A percentile compares a stretch with the other conserved stretches of the same genome.
Conservation (phyloP, 169 alveolate species). For the Neospora caninum region DNA sequence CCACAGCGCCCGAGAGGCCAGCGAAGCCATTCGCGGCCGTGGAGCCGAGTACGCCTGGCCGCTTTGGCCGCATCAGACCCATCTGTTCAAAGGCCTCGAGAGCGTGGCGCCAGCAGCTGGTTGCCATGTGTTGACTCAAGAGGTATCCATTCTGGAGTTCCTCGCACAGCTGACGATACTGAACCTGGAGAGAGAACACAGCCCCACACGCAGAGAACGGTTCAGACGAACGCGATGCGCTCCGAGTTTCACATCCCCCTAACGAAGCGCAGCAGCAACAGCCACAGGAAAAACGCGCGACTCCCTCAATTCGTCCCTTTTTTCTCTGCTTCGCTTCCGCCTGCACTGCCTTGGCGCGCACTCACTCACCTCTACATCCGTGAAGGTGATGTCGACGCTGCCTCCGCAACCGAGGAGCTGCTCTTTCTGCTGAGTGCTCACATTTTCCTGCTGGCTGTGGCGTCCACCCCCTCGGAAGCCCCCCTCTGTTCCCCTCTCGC, state of each 20-base stretch:
- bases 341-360: not conserved
- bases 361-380: constrained; percentile 12
- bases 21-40: not conserved
- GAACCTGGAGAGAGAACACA: not conserved
- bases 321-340: no score
- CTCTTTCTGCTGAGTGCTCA: not conserved
- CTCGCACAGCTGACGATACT: constrained; percentile 37
- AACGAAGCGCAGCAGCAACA: no score
- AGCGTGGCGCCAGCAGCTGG: constrained; percentile 47
- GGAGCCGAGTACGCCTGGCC: not conserved
- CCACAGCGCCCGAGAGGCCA: not conserved
- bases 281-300: no score
- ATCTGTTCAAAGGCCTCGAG: constrained; percentile 51
- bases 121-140: constrained; percentile 15
- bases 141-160: constrained; percentile 44
- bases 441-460: not conserved
- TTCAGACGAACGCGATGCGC: no score
- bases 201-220: not conserved
- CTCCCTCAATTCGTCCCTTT: no score
- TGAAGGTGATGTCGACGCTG: constrained; percentile 3
- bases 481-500: not conserved
- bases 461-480: not conserved
- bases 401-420: constrained; percentile 29
- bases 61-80: constrained; percentile 45
- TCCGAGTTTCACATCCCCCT: no score